Conservation (phyloP, 805 yeast genomes). For the Pichia eremophila region DNA sequence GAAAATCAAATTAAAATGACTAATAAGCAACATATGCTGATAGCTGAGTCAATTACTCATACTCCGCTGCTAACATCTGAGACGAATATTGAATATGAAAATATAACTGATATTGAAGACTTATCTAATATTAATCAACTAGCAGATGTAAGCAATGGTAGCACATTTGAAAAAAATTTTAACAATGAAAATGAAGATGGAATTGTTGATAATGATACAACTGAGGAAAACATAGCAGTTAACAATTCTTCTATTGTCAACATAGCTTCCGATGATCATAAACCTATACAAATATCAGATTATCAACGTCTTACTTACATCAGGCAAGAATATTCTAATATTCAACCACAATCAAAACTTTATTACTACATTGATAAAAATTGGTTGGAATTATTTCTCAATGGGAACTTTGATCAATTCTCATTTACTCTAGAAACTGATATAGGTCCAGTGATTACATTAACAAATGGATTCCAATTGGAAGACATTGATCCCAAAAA, state of each 20-base stretch:
- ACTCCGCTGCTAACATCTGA: conserved; percentile 5
- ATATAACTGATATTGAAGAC: not conserved
- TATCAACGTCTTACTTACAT: not conserved
- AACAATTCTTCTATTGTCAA: too few relatives aligned
- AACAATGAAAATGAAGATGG: not conserved
- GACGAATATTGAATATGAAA: not conserved
- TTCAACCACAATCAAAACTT: not conserved
- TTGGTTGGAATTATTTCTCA: not conserved
- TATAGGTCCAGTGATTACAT: not conserved
- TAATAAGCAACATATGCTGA: not conserved
- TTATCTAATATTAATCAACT: not conserved
- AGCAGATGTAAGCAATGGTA: not conserved
- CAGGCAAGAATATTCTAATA: not conserved
- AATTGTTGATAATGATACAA: too few relatives aligned
- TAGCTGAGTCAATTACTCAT: not conserved
- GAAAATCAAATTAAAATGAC: not conserved
- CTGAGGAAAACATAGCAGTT: too few relatives aligned
- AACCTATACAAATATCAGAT: not conserved
- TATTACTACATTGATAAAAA: not conserved
- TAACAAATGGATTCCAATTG: not conserved
- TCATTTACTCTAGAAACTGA: not conserved
- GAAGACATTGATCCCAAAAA: not conserved
- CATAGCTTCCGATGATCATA: not conserved
- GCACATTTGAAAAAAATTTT: too few relatives aligned
- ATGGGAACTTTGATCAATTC: not conserved